Conservation (phyloP, 306 rosid species). For the Fagus crenata region DNA sequence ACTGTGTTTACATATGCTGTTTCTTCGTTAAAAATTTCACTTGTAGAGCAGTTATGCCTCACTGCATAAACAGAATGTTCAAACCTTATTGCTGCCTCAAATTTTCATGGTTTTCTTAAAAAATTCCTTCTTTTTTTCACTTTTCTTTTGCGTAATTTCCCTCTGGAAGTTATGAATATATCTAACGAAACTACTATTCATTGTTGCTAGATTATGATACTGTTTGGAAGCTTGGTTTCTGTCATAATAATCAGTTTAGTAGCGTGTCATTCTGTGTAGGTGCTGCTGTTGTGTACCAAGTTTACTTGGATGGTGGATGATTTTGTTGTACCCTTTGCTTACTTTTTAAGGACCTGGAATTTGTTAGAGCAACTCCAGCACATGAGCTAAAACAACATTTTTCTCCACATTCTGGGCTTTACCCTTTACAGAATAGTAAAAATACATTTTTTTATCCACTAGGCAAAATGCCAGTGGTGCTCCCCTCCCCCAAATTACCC, state of each 20-base stretch:
- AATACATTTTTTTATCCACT: too few relatives aligned
- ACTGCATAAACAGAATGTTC: background rate
- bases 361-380: too few relatives aligned
- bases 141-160: background rate
- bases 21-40: background rate
- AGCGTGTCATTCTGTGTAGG: too few relatives aligned
- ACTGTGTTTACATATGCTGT: background rate
- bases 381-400: too few relatives aligned
- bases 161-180: background rate
- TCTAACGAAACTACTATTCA: background rate
- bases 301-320: too few relatives aligned
- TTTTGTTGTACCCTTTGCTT: too few relatives aligned
- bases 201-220: background rate
- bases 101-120: background rate
- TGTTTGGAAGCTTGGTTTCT: background rate
- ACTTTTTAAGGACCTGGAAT: too few relatives aligned
- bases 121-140: background rate
- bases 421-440: too few relatives aligned
- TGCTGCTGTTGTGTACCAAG: too few relatives aligned
- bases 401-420: too few relatives aligned
- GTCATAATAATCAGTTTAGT: background rate
- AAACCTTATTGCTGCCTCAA: background rate
- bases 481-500: too few relatives aligned
- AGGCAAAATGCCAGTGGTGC: too few relatives aligned
- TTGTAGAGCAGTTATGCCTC: background rate